phyloP scores from a whole-genome alignment of 106 monocot genomes.

The Dioscorea zingiberensis region DNA sequence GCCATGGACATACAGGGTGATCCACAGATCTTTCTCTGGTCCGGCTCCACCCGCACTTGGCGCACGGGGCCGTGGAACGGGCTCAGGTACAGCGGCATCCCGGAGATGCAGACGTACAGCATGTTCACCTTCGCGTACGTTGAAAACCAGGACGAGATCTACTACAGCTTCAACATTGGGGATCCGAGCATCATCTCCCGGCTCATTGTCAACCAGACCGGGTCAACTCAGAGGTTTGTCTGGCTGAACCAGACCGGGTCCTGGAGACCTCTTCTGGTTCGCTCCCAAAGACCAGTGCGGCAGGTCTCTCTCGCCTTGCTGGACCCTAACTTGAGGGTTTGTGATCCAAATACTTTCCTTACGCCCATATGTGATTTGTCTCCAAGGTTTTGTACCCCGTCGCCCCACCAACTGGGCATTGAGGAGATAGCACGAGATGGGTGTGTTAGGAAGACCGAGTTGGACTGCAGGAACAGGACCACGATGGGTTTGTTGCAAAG shows the following conservation, averaged over 20 bases:
- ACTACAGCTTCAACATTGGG: background rate
- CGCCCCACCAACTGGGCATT: background rate
- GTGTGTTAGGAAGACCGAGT: background rate
- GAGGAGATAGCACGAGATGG: background rate
- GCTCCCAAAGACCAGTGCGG: background rate
- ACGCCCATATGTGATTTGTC: conserved; percentile 1
- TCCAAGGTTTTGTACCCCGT: conserved; percentile 6
- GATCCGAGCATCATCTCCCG: background rate
- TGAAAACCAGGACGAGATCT: conserved; percentile 3
- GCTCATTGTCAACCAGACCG: background rate
- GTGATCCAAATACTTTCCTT: background rate
- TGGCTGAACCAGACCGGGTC: background rate
- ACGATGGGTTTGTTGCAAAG: conserved; percentile 3
- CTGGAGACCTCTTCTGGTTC: background rate
- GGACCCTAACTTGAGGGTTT: background rate
- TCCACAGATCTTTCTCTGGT: background rate
- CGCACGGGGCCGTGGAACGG: conserved; percentile 34
- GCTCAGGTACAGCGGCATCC: conserved; percentile 22
- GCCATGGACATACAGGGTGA: background rate
- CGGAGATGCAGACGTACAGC: conserved; percentile 12
- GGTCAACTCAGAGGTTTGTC: background rate
- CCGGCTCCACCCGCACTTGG: background rate
- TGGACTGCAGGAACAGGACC: conserved; percentile 1
- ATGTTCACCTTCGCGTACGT: conserved; percentile 8
- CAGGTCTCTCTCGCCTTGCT: background rate